Evolutionary conservation across 345 rosid species (phyloP).

Genomic region (Clausena lansium): DNA sequence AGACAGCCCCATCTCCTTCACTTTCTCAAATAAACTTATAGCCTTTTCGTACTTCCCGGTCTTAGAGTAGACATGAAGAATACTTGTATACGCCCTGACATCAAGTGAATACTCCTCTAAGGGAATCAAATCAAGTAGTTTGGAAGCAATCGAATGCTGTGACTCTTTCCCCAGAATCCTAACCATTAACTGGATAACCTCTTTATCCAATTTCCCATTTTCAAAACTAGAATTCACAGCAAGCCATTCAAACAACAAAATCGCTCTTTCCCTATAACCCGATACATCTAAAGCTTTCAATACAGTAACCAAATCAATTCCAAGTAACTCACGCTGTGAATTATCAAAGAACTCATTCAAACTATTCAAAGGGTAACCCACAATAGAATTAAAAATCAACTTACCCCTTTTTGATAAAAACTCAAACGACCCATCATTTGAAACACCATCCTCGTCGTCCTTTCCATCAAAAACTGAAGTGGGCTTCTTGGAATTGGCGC

Average conservation of each 20-base stretch:
- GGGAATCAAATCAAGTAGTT: constrained; percentile 65
- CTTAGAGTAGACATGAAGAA: constrained; percentile 64
- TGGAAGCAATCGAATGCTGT: constrained; percentile 61
- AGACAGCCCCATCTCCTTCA: constrained; percentile 63
- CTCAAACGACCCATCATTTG: constrained; percentile 35
- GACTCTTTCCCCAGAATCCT: constrained; percentile 81
- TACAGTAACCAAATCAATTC: constrained; percentile 58
- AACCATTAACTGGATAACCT: constrained; percentile 55
- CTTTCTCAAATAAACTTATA: constrained; percentile 54
- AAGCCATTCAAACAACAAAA: constrained; percentile 69
- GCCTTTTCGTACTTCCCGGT: constrained; percentile 61
- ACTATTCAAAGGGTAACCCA: constrained; percentile 47
- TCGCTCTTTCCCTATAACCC: constrained; percentile 71
- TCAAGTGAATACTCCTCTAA: constrained; percentile 55
- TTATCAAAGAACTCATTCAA: constrained; percentile 56
- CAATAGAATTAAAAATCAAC: constrained; percentile 42
- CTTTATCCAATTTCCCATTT: constrained; percentile 45
- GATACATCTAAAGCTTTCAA: constrained; percentile 64
- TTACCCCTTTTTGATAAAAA: constrained; percentile 53
- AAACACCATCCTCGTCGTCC: constrained; percentile 21
- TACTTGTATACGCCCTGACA: constrained; percentile 76
- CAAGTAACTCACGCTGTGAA: constrained; percentile 46
- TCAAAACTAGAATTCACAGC: constrained; percentile 29
- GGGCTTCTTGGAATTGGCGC: constrained; percentile 30
- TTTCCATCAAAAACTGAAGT: constrained; percentile 26